Base-by-base conservation (phyloP, 345 rosid genomes). In the Salix exigua region DNA sequence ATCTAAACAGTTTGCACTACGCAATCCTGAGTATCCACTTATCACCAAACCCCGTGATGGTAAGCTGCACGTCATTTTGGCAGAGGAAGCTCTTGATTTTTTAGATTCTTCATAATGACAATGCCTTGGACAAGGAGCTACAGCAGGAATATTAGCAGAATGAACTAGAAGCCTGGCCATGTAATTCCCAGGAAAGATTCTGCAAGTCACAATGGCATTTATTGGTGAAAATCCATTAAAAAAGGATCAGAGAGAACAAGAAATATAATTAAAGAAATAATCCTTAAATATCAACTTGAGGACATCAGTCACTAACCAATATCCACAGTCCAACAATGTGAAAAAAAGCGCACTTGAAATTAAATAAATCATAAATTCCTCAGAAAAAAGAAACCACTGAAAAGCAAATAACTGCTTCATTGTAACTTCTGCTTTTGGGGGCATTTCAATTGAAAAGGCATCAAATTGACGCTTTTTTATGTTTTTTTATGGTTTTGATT, bases 121-220 rank as follows among this genome's bases (percentile, higher is more conserved):
- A 82, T 84, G 77, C 83, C 85, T 78, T 73, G 78, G 81, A 62
- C 86, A 68, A 68, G 84, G 73, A 62, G 77, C 84, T 76, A 84
- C 50, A 19, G 92, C 84, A 61, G 89, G 81, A 37, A 82, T 66
- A 81, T 80, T 82, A 68, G 88, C 82, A 26, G 85, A 83, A 76
- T 86, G 89, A 78, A 89, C 91, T 44, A 92, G 81, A 74, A 91
- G 82, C 84, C 91, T 86, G 73, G 89, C 91, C 99, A 96, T 96
- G 44, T 40, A 38, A 55, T 79, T 75, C 38, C 61, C 25, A 73
- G 28, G 72, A 62, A 60, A 71, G 42, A 60, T 73, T 68, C 95
- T 89, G 92, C 93, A 88, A 26, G 73, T 37, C 28, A 76, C 13
- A 23, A 78, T 19, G 53, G 37, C 65, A 68, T 40, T 35, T 5